Evolutionary conservation across 805 yeast species (phyloP).

Genomic region (Barnettozyma californica): DNA sequence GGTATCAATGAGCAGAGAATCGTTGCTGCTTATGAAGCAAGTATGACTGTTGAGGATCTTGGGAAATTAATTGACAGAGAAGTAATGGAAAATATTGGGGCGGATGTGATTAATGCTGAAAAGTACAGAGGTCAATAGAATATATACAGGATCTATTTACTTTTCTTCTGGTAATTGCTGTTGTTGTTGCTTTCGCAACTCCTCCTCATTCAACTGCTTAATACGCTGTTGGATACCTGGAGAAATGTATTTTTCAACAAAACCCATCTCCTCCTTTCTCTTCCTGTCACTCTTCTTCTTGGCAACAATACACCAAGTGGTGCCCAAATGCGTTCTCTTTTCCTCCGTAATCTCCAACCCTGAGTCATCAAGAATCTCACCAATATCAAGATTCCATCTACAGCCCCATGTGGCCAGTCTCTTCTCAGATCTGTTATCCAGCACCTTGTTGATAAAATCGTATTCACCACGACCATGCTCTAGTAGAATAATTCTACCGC

Average conservation of each 20-base stretch:
- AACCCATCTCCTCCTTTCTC: conserved; percentile 41
- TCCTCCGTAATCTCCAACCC: conserved; percentile 81
- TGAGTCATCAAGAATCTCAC: conserved; percentile 75
- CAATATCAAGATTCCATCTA: conserved; percentile 94
- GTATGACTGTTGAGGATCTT: conserved; percentile 65
- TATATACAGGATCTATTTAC: conserved; percentile 2
- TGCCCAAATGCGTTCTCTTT: conserved; percentile 80
- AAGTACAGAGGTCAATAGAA: conserved; percentile 59
- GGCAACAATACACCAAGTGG: conserved; percentile 82
- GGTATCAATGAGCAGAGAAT: conserved; percentile 83
- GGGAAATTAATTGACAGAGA: conserved; percentile 72
- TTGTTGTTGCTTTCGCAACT: not conserved
- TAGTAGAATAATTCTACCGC: conserved; percentile 79
- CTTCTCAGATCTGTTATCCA: conserved; percentile 78
- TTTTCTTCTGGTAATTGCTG: not conserved
- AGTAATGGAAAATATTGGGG: conserved; percentile 66
- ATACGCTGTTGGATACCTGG: conserved; percentile 29
- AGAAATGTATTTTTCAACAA: conserved; percentile 44
- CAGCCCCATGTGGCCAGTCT: conserved; percentile 94
- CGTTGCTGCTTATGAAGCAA: conserved; percentile 80
- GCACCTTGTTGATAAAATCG: conserved; percentile 67
- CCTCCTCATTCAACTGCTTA: conserved; percentile 16
- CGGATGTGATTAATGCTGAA: conserved; percentile 64
- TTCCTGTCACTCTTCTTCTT: conserved; percentile 66
- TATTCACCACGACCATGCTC: conserved; percentile 92